Base-by-base conservation (phyloP, 495 filamentous ascomycete genomes). In the Neurospora terricola region DNA sequence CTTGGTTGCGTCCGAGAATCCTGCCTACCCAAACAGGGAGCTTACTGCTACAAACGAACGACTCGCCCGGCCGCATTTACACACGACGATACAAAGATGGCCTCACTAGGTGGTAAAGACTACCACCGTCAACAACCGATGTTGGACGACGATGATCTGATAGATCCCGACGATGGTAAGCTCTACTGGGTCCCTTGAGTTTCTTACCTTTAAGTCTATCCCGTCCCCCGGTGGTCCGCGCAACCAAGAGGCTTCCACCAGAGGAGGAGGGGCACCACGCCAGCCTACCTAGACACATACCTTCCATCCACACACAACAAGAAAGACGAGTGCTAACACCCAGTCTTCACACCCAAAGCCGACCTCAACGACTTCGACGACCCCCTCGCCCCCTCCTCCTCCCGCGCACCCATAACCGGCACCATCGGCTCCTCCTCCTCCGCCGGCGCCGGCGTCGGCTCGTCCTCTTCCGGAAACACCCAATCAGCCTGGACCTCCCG, bases 111-210 rank as follows among this genome's bases (percentile, higher is more conserved):
- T 30, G 54, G 54, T 62, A 62, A 62, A 62, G 54, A 62, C 6
- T 62, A 62, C 23, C 54, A 62, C 54, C 54, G 54, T 30, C 54
- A 62, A 30, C 54, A 62, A 62, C 54, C 54, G 5, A 62, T 62
- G 23, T 30, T 62, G 23, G 93, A 95, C 75, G 90, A 94, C 76
- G 94, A 97, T 77, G 87, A 90, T 77, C 82, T 97, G 76, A 97
- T 98, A 83, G 96, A 99, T 81, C 93, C 95, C 4, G 95, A 98
- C 84, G 93, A 98, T 85, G 93, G 96, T 97, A 81, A 79, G 73
- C 74, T 43, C 45, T 34, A 30, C 21, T 10, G 14, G 9, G 5
- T 39, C 23, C 40, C 27, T 72, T 14, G 30, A 48, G 71, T 62
- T 59, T 38, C 54, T 38, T 11, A n/a, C 23, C 36, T 45, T 5